phyloP scores from a whole-genome alignment of 2,329 filamentous ascomycete genomes.

The Talaromyces sp. region DNA sequence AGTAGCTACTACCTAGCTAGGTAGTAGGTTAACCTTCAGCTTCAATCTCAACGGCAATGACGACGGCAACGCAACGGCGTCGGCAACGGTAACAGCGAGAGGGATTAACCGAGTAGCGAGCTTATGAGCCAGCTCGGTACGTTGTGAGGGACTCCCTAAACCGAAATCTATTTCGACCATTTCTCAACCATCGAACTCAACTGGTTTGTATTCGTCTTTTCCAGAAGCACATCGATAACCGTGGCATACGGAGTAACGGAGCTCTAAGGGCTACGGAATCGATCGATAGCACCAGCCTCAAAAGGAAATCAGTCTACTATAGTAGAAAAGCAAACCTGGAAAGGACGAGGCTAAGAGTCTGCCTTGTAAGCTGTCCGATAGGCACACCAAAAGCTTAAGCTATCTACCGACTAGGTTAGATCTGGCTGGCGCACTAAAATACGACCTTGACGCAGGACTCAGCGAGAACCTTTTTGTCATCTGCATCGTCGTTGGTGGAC shows the following conservation, averaged over 20 bases:
- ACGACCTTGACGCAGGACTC: slow-evolving; percentile 1
- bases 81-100: background rate
- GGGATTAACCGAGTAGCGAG: background rate
- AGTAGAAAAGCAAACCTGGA: no score
- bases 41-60: background rate
- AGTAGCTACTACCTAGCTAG: background rate
- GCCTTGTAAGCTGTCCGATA: background rate
- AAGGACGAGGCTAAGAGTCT: background rate
- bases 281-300: background rate
- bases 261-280: background rate
- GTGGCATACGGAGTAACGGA: background rate
- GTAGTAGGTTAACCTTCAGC: background rate
- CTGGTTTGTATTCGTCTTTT: background rate
- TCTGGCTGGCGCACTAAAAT: slow-evolving; percentile 1
- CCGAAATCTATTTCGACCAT: background rate
- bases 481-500: background rate
- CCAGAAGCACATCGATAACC: background rate
- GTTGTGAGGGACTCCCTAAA: background rate
- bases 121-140: background rate
- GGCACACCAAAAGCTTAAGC: background rate
- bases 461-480: background rate
- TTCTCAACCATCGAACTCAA: background rate
- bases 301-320: background rate
- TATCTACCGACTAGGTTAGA: background rate
- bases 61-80: background rate